Evolutionary conservation across 2,329 filamentous ascomycete genomes (phyloP).

Genomic region (Cladophialophora exuberans): DNA sequence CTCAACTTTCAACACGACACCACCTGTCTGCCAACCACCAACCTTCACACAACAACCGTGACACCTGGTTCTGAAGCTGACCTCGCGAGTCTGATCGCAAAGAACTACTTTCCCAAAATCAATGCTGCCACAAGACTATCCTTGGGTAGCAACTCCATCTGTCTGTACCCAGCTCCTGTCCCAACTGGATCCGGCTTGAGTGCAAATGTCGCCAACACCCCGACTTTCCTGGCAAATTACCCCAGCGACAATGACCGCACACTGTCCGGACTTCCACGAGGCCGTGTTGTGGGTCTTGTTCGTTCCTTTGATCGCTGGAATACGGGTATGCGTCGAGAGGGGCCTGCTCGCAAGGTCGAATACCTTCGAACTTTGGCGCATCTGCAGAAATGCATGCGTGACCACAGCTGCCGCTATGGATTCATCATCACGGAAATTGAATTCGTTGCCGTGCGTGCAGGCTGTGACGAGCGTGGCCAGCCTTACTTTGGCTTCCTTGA

Average conservation of each 20-base stretch:
- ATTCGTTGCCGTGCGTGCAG: slow-evolving; percentile 84
- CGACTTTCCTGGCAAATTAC: slow-evolving; percentile 59
- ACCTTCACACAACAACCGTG: slow-evolving; percentile 53
- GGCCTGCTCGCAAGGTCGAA: slow-evolving; percentile 81
- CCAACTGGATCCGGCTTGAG: slow-evolving; percentile 39
- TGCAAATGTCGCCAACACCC: slow-evolving; percentile 47
- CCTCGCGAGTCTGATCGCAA: slow-evolving; percentile 74
- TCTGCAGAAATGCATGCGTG: slow-evolving; percentile 88
- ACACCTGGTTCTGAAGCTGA: slow-evolving; percentile 78
- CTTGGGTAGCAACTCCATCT: slow-evolving; percentile 65
- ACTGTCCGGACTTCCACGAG: slow-evolving; percentile 53
- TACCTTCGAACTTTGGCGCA: slow-evolving; percentile 87
- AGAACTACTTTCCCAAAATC: slow-evolving; percentile 82
- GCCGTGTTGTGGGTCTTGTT: slow-evolving; percentile 80
- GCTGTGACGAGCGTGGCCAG: slow-evolving; percentile 62
- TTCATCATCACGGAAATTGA: slow-evolving; percentile 98
- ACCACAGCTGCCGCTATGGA: slow-evolving; percentile 89
- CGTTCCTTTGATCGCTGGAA: slow-evolving; percentile 95
- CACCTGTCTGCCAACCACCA: slow-evolving; percentile 60
- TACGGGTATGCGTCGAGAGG: slow-evolving; percentile 86
- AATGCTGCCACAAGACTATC: slow-evolving; percentile 81
- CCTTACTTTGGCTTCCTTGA: slow-evolving; percentile 92
- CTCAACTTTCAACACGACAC: slow-evolving; percentile 70
- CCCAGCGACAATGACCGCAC: slow-evolving; percentile 54
- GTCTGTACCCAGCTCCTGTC: slow-evolving; percentile 45